Conservation (phyloP, 768 basidiomycete genomes). For the Serendipita sp. region DNA sequence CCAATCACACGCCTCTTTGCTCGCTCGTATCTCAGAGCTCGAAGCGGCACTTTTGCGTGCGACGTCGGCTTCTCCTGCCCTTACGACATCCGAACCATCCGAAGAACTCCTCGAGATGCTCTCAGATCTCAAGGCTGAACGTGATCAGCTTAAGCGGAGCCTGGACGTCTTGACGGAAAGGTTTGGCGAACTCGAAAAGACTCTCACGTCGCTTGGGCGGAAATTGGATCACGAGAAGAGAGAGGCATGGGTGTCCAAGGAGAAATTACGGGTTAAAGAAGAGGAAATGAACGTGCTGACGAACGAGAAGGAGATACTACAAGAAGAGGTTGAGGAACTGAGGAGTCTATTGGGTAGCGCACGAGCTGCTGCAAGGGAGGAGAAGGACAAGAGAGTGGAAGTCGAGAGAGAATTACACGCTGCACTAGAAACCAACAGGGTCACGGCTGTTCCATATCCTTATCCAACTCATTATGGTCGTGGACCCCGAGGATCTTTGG, state of each 20-base stretch:
- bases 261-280: slow-evolving; percentile 33
- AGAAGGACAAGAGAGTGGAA: neutral
- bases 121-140: slow-evolving; percentile 66
- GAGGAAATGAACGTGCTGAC: slow-evolving; percentile 36
- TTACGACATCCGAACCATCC: slow-evolving; percentile 30
- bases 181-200: slow-evolving; percentile 60
- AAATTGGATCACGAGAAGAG: slow-evolving; percentile 62
- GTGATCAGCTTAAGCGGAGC: slow-evolving; percentile 78
- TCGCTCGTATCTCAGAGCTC: slow-evolving; percentile 66
- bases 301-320: slow-evolving; percentile 27
- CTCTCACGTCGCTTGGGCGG: slow-evolving; percentile 43
- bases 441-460: neutral
- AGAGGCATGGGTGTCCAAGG: slow-evolving; percentile 73
- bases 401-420: neutral
- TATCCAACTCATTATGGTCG: neutral
- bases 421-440: neutral
- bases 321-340: slow-evolving; percentile 29
- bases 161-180: slow-evolving; percentile 74
- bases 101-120: slow-evolving; percentile 68
- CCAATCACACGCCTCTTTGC: slow-evolving; percentile 67
- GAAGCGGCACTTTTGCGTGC: slow-evolving; percentile 46
- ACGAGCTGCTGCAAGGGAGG: neutral
- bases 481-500: neutral
- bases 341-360: neutral
- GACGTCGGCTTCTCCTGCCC: slow-evolving; percentile 18